Conservation (phyloP, 306 rosid species). For the Vigna unguiculata region DNA sequence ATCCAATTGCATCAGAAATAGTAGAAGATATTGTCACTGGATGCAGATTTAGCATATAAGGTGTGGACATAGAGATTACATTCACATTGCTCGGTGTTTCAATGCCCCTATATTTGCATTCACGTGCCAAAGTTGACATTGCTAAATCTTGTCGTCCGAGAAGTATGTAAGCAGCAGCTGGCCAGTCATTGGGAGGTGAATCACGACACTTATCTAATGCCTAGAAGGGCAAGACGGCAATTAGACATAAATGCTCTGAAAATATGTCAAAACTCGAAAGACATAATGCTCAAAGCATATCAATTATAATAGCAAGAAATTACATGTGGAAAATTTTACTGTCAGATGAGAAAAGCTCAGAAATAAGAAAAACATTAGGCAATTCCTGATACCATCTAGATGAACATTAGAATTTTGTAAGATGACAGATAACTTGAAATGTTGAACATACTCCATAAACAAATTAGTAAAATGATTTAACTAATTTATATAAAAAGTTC, state of each 20-base stretch:
- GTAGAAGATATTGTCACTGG: slow-evolving; percentile 93
- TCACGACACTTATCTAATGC: slow-evolving; percentile 97
- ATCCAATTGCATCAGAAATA: slow-evolving; percentile 84
- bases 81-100: slow-evolving; percentile 88
- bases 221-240: slow-evolving; percentile 59
- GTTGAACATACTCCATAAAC: slow-evolving; percentile 11
- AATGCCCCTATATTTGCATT: slow-evolving; percentile 77
- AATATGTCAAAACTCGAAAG: slow-evolving; percentile 29
- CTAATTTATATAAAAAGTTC: slow-evolving; percentile 18
- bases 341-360: slow-evolving; percentile 11
- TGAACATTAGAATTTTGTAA: slow-evolving; percentile 21
- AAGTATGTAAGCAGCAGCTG: slow-evolving; percentile 94
- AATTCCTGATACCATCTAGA: slow-evolving; percentile 35
- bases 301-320: background rate
- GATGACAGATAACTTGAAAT: slow-evolving; percentile 25
- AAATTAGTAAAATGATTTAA: slow-evolving; percentile 24
- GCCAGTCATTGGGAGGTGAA: slow-evolving; percentile 95
- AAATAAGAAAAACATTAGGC: slow-evolving; percentile 24
- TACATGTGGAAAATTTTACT: background rate
- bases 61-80: slow-evolving; percentile 92
- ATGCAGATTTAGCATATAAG: slow-evolving; percentile 95
- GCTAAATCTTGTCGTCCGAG: slow-evolving; percentile 99
- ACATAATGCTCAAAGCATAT: slow-evolving; percentile 11
- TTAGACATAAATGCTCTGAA: slow-evolving; percentile 17
- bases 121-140: slow-evolving; percentile 77